phyloP scores from a whole-genome alignment of 2,329 filamentous ascomycete genomes.

The Didymella glomerata region DNA sequence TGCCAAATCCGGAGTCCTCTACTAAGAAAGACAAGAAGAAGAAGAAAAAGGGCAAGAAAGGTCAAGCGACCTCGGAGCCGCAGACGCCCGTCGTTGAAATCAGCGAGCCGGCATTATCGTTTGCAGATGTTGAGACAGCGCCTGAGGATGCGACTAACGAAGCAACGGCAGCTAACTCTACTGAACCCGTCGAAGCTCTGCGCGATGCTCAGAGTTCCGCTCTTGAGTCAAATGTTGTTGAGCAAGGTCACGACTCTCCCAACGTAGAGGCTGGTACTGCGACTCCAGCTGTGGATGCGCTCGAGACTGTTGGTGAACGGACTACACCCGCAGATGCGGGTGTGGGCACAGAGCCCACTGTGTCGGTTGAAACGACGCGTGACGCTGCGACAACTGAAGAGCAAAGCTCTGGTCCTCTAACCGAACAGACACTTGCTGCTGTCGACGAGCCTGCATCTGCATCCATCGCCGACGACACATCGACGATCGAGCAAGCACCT shows the following conservation, averaged over 20 bases:
- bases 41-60: slow-evolving; percentile 41
- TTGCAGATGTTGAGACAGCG: not conserved
- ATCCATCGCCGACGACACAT: not conserved
- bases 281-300: not conserved
- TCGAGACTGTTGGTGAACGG: not conserved
- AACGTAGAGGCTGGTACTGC: not conserved
- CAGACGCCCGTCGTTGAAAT: slow-evolving; percentile 24
- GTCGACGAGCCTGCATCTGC: not conserved
- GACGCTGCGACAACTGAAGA: slow-evolving; percentile 9
- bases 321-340: not conserved
- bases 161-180: not conserved
- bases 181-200: not conserved
- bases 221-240: not conserved
- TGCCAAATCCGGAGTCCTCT: not conserved
- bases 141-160: slow-evolving; percentile 1
- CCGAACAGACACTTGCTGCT: not conserved
- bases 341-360: slow-evolving; percentile 10
- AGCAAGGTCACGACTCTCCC: not conserved
- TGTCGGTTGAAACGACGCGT: not conserved
- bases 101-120: slow-evolving; percentile 4
- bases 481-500: not conserved
- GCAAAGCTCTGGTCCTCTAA: not conserved
- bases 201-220: not conserved
- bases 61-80: slow-evolving; percentile 29
- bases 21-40: slow-evolving; percentile 43